Base-by-base conservation (phyloP, 2,329 filamentous ascomycete species). In the Davidsoniella australis region DNA sequence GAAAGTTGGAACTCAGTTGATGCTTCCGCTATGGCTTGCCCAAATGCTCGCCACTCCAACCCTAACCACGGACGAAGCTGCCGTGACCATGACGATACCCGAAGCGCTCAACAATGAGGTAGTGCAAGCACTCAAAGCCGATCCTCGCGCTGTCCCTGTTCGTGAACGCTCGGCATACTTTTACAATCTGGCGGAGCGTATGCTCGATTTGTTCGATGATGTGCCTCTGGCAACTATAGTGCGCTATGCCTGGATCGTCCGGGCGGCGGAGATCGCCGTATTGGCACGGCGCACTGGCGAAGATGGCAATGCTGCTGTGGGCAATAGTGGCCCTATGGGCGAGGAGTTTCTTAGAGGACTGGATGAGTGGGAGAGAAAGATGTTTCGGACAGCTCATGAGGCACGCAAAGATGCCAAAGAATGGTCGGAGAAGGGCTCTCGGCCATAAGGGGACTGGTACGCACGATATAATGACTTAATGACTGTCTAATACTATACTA, bases 151-250 rank as follows among this genome's bases (percentile, higher is more conserved):
- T 9, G 85, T 98, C 1, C 80, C 94, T 50, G 64, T 98, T 40
- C 78, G 89, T 45, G 79, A 85, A 49, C 77, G 91, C 62, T 85
- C 84, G 53, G 79, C 82, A 36, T 83, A 94, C 63, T 94, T 94
- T 58, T 96, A 94, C 66, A 80, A 77, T 20, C 73, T 96, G 3
- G 86, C 84, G 3, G 81, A 85, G 41, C 76, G 85, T 47, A 87
- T 95, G 64, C 69, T 96, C 54, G 88, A 95, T 52, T 65, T 98
- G 0, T 94, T 94, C 54, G 88, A 95, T 51, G 88, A 94, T 62
- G 62, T 63, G 41, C 75, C 77, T 53, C 79, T 95, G 50, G 84
- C 86, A 50, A 75, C 85, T 55, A 77, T 91, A 17, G 62, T 89
- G 56, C 72, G 75, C 50, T 71, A 82, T 68, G 87, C 85, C 0